phyloP scores from a whole-genome alignment of 305 asterid species.

The Euphrasia arctica region DNA sequence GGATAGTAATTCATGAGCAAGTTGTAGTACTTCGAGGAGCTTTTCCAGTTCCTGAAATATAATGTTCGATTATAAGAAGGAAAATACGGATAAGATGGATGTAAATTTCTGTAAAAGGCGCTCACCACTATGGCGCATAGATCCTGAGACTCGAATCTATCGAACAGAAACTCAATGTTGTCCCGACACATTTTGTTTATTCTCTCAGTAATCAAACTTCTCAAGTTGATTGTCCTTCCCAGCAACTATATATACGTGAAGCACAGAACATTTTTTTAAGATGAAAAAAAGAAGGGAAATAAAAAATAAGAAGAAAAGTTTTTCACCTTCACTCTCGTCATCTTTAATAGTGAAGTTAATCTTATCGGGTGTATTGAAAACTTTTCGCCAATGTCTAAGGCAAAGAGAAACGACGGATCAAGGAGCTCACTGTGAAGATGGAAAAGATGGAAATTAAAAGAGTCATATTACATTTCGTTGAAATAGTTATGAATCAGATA shows the following conservation, averaged over 20 bases:
- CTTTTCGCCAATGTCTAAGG: conserved; percentile 86
- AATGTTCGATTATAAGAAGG: conserved; percentile 26
- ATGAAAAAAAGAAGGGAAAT: not conserved
- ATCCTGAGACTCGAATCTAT: conserved; percentile 95
- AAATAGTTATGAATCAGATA: conserved; percentile 20
- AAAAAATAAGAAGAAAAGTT: conserved; percentile 13
- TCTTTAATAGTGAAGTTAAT: conserved; percentile 67
- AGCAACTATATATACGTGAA: conserved; percentile 67
- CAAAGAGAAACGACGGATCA: conserved; percentile 93
- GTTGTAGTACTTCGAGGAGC: conserved; percentile 73
- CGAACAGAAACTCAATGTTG: conserved; percentile 88
- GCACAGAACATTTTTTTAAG: not conserved
- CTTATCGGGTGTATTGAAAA: conserved; percentile 88
- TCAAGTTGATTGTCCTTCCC: conserved; percentile 94
- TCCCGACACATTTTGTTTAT: conserved; percentile 87
- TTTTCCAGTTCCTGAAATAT: conserved; percentile 84
- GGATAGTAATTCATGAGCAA: conserved; percentile 77
- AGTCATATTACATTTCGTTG: not conserved
- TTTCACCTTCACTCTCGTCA: conserved; percentile 88
- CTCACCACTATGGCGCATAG: conserved; percentile 90
- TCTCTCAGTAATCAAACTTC: conserved; percentile 86
- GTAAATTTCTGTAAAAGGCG: conserved; percentile 23
- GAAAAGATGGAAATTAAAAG: conserved; percentile 34
- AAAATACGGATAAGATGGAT: conserved; percentile 23
- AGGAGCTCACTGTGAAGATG: conserved; percentile 71